Percentiles rank a stretch among this genome's conserved stretches.
Conservation (phyloP, 2,329 filamentous ascomycete genomes). For the Scedosporium aurantiacum region DNA sequence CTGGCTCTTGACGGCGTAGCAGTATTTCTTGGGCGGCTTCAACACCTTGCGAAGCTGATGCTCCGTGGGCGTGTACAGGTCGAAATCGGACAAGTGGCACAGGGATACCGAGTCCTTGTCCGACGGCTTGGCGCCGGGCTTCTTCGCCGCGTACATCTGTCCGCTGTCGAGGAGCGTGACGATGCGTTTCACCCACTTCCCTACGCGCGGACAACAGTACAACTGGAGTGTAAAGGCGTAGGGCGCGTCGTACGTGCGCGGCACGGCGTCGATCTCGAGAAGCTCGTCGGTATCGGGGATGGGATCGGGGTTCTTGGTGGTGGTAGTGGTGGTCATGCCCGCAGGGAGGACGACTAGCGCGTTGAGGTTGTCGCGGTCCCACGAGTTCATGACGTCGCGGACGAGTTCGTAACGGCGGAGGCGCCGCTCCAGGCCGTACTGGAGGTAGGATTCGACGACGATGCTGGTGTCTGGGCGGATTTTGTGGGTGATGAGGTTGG, state of each 20-base stretch:
- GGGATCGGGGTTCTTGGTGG: conserved; percentile 11
- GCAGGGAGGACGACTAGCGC: conserved; percentile 53
- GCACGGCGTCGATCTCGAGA: conserved; percentile 55
- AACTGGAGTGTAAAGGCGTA: conserved; percentile 58
- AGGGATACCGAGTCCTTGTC: conserved; percentile 60
- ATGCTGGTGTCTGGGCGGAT: conserved; percentile 57
- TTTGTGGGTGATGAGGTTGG: conserved; percentile 48
- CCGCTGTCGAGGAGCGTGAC: conserved; percentile 65
- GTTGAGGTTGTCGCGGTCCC: conserved; percentile 75
- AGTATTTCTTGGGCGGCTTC: conserved; percentile 74
- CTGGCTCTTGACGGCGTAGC: conserved; percentile 85
- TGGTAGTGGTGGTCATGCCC: conserved; percentile 10
- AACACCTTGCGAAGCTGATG: conserved; percentile 58
- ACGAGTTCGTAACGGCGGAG: conserved; percentile 78
- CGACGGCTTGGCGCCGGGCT: conserved; percentile 41
- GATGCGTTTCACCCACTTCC: conserved; percentile 82
- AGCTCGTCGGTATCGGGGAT: conserved; percentile 45
- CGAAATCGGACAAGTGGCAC: conserved; percentile 84
- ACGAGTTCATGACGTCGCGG: conserved; percentile 82
- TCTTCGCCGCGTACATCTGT: conserved; percentile 63
- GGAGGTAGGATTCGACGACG: conserved; percentile 65
- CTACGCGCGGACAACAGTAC: conserved; percentile 69
- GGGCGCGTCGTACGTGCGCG: conserved; percentile 47
- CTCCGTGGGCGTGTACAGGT: conserved; percentile 71
- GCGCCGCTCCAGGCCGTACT: conserved; percentile 69